phyloP scores from a whole-genome alignment of 2,329 filamentous ascomycete genomes.

The Plenodomus lindquistii region DNA sequence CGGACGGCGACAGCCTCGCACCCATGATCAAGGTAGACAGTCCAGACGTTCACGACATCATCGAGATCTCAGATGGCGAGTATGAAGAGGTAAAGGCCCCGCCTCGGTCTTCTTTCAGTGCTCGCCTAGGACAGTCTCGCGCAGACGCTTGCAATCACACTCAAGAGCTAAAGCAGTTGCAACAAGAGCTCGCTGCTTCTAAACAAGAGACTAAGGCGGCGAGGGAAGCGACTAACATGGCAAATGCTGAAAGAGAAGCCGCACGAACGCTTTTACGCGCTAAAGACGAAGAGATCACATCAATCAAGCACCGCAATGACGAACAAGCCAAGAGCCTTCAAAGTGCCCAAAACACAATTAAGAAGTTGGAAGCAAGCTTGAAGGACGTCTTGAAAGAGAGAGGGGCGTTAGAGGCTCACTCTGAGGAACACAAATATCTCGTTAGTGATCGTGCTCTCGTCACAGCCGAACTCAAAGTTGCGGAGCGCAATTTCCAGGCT shows the following conservation, averaged over 20 bases:
- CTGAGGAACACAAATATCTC: background rate
- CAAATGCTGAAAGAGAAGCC: background rate
- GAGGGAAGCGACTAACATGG: background rate
- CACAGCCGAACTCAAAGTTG: background rate
- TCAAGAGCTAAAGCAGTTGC: background rate
- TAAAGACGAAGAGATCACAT: background rate
- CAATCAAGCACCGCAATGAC: background rate
- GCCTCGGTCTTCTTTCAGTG: background rate
- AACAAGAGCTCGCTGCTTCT: background rate
- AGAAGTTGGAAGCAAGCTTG: background rate
- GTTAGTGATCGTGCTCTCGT: background rate
- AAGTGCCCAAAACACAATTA: background rate
- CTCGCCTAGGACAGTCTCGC: background rate
- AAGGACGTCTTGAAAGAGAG: background rate
- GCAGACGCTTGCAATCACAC: background rate
- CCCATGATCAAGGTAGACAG: background rate
- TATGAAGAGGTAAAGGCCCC: background rate
- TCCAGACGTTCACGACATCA: background rate
- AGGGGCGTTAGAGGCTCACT: background rate
- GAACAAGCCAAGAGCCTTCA: background rate
- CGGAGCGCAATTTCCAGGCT: background rate
- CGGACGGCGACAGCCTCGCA: background rate
- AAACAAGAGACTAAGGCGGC: background rate
- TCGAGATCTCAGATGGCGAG: slow-evolving; percentile 2
- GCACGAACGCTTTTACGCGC: background rate